Evolutionary conservation across 352 stramenopile species (phyloP).

Genomic region (Globisporangium abappressorium): DNA sequence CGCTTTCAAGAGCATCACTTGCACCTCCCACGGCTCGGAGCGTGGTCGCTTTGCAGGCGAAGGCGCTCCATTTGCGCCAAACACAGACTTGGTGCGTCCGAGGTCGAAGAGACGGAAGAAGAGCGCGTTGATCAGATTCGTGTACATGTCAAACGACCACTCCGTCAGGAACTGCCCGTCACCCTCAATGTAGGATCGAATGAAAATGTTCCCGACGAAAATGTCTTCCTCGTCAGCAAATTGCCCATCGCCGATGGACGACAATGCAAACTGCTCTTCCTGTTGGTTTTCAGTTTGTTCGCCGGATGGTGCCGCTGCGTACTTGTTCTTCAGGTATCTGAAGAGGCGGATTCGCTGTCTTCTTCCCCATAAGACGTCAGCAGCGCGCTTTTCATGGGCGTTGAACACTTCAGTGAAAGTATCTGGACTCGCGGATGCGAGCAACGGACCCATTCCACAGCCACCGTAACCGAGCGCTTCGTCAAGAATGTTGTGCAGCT

Average conservation of each 20-base stretch:
- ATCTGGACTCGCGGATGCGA: constrained; percentile 42
- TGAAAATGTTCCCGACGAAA: constrained; percentile 79
- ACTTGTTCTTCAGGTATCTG: constrained; percentile 65
- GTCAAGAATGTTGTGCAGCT: constrained; percentile 63
- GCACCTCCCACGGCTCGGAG: constrained; percentile 66
- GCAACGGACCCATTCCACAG: constrained; percentile 61
- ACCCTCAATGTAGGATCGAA: constrained; percentile 78
- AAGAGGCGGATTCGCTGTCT: constrained; percentile 58
- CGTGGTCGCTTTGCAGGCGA: constrained; percentile 12
- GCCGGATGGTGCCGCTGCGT: constrained; percentile 27
- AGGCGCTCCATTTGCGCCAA: constrained; percentile 23
- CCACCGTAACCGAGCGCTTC: constrained; percentile 67
- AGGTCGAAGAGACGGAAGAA: constrained; percentile 54
- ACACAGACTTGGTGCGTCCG: constrained; percentile 51
- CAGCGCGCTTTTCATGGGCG: constrained; percentile 56
- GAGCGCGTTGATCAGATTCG: constrained; percentile 57
- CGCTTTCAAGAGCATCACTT: constrained; percentile 78
- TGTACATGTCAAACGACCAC: constrained; percentile 75
- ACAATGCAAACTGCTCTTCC: constrained; percentile 24
- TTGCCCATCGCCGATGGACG: constrained; percentile 15
- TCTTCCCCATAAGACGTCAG: constrained; percentile 73
- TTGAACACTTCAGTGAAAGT: constrained; percentile 74
- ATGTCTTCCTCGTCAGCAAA: constrained; percentile 53
- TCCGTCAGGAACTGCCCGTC: constrained; percentile 74
- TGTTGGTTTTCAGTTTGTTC: constrained; percentile 24